These are phyloP conservation scores for Solanum okadae DNA, from an alignment of 257 asterid genomes.

Conservation along the genomic window DNA sequence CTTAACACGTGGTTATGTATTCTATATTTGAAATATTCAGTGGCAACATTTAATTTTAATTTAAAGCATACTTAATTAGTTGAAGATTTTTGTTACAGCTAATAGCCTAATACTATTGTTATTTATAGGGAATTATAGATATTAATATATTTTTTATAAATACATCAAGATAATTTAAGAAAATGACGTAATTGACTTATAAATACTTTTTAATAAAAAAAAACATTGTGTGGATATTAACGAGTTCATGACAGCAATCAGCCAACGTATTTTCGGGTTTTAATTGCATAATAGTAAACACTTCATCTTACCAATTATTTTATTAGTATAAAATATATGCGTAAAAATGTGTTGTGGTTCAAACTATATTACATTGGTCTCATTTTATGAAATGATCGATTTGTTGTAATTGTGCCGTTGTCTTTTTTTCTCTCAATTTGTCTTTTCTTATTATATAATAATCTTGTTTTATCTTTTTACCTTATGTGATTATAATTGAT, in stretches of 20 bases:
- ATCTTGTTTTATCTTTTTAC: too few species aligned
- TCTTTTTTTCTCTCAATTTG: too few species aligned
- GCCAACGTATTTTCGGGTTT: neutral
- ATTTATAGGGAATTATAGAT: neutral
- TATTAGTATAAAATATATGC: neutral
- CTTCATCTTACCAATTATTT: neutral
- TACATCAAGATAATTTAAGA: neutral
- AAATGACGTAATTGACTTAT: neutral
- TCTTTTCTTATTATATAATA: too few species aligned
- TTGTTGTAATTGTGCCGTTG: accelerated
- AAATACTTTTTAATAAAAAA: neutral
- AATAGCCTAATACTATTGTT: neutral
- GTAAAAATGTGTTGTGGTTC: neutral
- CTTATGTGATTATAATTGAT: too few species aligned
- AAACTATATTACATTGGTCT: neutral
- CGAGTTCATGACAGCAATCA: neutral
- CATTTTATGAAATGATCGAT: too few species aligned
- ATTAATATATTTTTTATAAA: neutral
- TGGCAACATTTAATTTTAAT: neutral
- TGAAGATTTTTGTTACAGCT: neutral
- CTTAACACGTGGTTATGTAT: neutral
- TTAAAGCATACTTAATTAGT: neutral
- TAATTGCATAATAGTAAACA: neutral
- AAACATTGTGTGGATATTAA: neutral
- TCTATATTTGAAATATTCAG: neutral